phyloP scores from a whole-genome alignment of 148 eudicot species.

The Simmondsia chinensis region DNA sequence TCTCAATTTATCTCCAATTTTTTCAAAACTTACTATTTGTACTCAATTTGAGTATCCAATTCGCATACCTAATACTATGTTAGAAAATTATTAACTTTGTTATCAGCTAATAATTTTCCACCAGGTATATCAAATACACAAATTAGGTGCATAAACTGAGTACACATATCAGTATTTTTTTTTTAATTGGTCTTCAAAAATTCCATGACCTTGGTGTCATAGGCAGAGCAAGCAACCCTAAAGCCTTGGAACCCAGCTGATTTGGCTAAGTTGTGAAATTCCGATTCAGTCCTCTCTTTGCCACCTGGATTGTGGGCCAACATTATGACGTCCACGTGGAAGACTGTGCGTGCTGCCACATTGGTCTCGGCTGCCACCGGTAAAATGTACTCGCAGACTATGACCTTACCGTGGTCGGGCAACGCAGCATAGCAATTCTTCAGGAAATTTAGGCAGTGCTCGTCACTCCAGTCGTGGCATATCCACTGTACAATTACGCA shows the following conservation, averaged over 20 bases:
- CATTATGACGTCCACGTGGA: constrained; percentile 78
- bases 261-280: constrained; percentile 63
- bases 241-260: constrained; percentile 60
- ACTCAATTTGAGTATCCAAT: too few species aligned
- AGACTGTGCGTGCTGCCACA: constrained; percentile 38
- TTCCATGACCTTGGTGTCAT: constrained; percentile 72
- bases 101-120: too few species aligned
- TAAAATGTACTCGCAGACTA: constrained; percentile 59
- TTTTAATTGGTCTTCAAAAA: constrained; percentile 27
- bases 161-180: too few species aligned
- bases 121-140: too few species aligned
- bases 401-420: constrained; percentile 77
- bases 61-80: too few species aligned
- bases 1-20: too few species aligned
- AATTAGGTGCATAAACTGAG: too few species aligned
- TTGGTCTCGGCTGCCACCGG: constrained; percentile 61
- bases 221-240: constrained; percentile 43
- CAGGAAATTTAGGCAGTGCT: constrained; percentile 61
- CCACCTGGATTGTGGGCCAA: constrained; percentile 83
- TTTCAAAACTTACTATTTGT: too few species aligned
- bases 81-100: too few species aligned
- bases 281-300: constrained; percentile 78
- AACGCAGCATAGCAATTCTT: constrained; percentile 70
- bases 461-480: constrained; percentile 94
- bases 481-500: constrained; percentile 44